Evolutionary conservation across 768 basidiomycete species (phyloP).

Genomic region (Leucosporidium creatinivorum): DNA sequence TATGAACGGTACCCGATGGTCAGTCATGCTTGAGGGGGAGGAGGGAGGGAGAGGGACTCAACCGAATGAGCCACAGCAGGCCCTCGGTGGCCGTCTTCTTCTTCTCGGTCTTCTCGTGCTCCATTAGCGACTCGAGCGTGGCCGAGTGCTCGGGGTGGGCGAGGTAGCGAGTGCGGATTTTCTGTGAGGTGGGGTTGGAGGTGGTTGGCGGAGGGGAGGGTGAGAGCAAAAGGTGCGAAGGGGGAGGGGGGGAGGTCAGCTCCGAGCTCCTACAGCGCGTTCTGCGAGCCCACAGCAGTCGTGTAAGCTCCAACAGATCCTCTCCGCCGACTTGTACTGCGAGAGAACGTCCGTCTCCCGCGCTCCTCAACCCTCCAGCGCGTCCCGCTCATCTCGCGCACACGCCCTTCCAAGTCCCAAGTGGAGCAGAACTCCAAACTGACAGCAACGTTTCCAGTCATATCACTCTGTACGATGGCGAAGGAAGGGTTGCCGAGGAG

Average conservation of each 20-base stretch:
- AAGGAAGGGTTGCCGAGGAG: constrained; percentile 81
- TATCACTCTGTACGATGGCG: constrained; percentile 68
- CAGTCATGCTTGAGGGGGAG: not conserved
- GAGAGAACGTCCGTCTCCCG: no score
- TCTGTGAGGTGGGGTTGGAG: constrained; percentile 49
- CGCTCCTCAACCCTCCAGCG: no score
- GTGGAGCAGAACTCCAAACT: constrained; percentile 35
- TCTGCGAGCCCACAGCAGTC: not conserved
- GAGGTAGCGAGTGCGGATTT: constrained; percentile 76
- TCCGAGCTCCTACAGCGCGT: not conserved
- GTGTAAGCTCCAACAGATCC: no score
- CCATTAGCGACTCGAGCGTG: constrained; percentile 76
- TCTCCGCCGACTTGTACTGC: no score
- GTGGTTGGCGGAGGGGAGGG: constrained; percentile 2
- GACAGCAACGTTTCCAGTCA: constrained; percentile 87
- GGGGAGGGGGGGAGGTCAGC: not conserved
- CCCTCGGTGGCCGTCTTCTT: constrained; percentile 83
- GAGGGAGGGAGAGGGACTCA: not conserved
- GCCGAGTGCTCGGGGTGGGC: constrained; percentile 56
- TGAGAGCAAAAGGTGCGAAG: not conserved
- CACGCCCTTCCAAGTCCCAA: not conserved
- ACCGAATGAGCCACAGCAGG: constrained; percentile 78
- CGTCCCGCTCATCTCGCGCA: no score
- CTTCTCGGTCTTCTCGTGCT: constrained; percentile 76
- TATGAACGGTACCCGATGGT: constrained; percentile 34